phyloP scores from a whole-genome alignment of 1,284 basidiomycete species.

The Inonotus hispidus region DNA sequence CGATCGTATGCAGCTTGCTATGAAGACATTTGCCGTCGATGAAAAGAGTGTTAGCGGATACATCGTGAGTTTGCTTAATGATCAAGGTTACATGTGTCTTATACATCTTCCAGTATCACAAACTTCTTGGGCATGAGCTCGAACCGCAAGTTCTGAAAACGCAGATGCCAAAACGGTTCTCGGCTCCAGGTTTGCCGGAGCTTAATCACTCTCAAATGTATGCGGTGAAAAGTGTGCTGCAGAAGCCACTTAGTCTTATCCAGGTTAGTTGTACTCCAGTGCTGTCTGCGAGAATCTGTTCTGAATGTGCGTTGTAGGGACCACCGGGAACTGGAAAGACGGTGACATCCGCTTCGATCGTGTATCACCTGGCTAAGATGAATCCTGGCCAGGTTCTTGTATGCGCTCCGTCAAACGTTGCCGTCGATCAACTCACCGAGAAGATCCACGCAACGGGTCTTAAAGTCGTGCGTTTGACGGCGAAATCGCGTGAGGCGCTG shows the following conservation, averaged over 20 bases:
- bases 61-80: slow-evolving; percentile 58
- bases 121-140: slow-evolving; percentile 93
- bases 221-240: slow-evolving; percentile 96
- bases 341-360: slow-evolving; percentile 98
- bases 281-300: background rate
- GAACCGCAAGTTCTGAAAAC: slow-evolving; percentile 86
- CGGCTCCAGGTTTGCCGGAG: slow-evolving; percentile 95
- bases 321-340: slow-evolving; percentile 99
- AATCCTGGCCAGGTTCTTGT: slow-evolving; percentile 99
- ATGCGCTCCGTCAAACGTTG: slow-evolving; percentile 98
- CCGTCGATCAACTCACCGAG: slow-evolving; percentile 98
- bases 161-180: slow-evolving; percentile 96
- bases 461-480: slow-evolving; percentile 96
- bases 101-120: slow-evolving; percentile 73
- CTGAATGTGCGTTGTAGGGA: slow-evolving; percentile 41
- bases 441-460: slow-evolving; percentile 97
- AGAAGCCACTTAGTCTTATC: slow-evolving; percentile 97
- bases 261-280: slow-evolving; percentile 37
- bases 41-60: slow-evolving; percentile 99
- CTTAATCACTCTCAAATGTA: slow-evolving; percentile 99
- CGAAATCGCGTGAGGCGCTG: slow-evolving; percentile 96
- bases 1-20: slow-evolving; percentile 97
- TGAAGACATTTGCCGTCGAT: slow-evolving; percentile 99
- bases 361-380: slow-evolving; percentile 99
- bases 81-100: slow-evolving; percentile 7